Base-by-base conservation (phyloP, 2,329 filamentous ascomycete species). In the Microcera coccophila region DNA sequence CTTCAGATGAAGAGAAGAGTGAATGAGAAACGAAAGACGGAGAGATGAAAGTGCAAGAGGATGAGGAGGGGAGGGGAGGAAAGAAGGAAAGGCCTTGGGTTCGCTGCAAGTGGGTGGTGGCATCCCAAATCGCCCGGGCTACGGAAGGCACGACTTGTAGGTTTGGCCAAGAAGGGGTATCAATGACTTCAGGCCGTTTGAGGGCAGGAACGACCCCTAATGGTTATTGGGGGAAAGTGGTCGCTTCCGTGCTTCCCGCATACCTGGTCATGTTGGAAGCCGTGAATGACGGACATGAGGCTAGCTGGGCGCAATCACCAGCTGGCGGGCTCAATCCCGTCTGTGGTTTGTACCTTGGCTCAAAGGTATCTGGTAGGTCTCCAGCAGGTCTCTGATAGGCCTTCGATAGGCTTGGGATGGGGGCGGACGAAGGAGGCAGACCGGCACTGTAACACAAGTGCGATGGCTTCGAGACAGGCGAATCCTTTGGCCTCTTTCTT, bases 191-290 rank as follows among this genome's bases (percentile, higher is more conserved):
- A 26, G 22, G 12, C 22, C 22, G 22, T 26, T 26, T 7, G 22
- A 36, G 37, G 38, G 42, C 34, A 39, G 29, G 41, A 43, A 8
- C 32, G 22, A 12, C 18, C 15, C 22, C 35, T 17, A 21, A 17
- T 16, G 11, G 19, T 16, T 8, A 26, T 40, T 38, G 39, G 31
- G 36, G 34, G 29, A 21, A 24, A 33, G 44, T 46, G 36, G 47
- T 50, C 55, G 42, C 47, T 35, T 17, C 34, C 42, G 19, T 38
- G 39, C 40, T n/a, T n/a, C n/a, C 22, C 12, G 22, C 22, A 26
- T 26, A 7, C n/a, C 12, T 26, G 22, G 22, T 26, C 49, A 53
- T 53, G 42, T 40, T 44, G 48, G 41, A 44, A 50, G 41, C 34
- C 47, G 40, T 40, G 38, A 45, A 42, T 38, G 37, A 41, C 26